phyloP scores from a whole-genome alignment of 345 rosid species.

The Populus davidiana region DNA sequence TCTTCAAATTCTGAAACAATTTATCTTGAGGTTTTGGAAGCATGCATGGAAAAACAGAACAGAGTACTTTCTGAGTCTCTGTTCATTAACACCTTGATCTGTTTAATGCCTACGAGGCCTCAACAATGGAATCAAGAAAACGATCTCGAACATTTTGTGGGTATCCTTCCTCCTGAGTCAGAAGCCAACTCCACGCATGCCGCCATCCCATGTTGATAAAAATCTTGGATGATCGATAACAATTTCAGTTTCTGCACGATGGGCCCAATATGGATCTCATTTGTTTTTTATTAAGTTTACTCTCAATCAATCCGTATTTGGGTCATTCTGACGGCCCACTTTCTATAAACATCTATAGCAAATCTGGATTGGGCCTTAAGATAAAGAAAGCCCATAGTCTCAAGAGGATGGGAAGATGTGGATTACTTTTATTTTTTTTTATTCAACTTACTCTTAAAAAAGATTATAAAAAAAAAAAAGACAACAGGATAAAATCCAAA shows the following conservation, averaged over 20 bases:
- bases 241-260: neutral
- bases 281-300: no score
- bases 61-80: neutral
- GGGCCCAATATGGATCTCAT: neutral
- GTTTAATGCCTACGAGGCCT: neutral
- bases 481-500: neutral
- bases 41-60: no score
- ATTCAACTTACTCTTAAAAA: no score
- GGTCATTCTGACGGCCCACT: no score
- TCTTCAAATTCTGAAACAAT: no score
- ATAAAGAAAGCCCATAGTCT: no score
- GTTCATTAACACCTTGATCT: neutral
- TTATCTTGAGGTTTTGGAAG: neutral
- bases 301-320: no score
- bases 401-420: no score
- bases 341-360: no score
- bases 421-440: no score
- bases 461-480: neutral
- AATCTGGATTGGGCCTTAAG: no score
- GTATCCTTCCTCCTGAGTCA: neutral
- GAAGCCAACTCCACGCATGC: neutral
- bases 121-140: neutral
- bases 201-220: neutral
- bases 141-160: no score
- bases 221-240: neutral